A percentile compares a stretch with the other conserved stretches of the same genome.
Conservation (phyloP, 2,329 filamentous ascomycete species). For the Trichophyton verrucosum region DNA sequence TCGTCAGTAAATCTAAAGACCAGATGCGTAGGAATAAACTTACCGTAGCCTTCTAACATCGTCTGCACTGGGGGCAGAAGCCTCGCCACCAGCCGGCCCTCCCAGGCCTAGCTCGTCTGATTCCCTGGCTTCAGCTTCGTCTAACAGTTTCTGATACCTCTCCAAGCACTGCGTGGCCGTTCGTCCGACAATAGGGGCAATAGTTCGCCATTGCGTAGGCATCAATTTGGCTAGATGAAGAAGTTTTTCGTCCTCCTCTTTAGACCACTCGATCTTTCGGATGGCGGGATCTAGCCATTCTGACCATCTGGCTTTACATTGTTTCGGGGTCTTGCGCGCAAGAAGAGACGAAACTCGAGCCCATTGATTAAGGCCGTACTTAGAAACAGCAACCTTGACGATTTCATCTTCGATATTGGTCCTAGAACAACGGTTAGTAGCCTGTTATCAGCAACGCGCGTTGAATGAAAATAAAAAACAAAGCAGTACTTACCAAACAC, state of each 20-base stretch:
- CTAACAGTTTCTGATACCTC: conserved; percentile 88
- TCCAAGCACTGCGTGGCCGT: conserved; percentile 96
- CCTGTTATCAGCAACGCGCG: not conserved
- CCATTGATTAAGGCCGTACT: conserved; percentile 96
- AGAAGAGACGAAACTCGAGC: conserved; percentile 94
- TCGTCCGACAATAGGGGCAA: conserved; percentile 88
- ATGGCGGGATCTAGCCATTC: conserved; percentile 98
- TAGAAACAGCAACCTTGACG: conserved; percentile 86
- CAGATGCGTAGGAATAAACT: conserved; percentile 7
- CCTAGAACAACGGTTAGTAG: conserved; percentile 21
- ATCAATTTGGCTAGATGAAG: conserved; percentile 95
- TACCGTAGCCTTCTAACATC: conserved; percentile 71
- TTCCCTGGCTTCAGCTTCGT: conserved; percentile 88
- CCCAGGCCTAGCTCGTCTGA: conserved; percentile 66
- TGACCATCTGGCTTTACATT: conserved; percentile 97
- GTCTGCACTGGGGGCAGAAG: conserved; percentile 76
- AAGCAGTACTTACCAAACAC: conserved; percentile 40
- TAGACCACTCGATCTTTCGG: conserved; percentile 97
- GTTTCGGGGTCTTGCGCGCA: conserved; percentile 93
- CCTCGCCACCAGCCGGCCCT: conserved; percentile 76
- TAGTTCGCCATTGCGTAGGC: conserved; percentile 98
- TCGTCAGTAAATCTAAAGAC: conserved; percentile 9
- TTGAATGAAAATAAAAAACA: conserved; percentile 12
- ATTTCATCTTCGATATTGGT: conserved; percentile 81
- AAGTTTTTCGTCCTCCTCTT: conserved; percentile 96